These are phyloP conservation scores for Cucurbita argyrosperma DNA, from an alignment of 306 rosid species.

Conservation along the genomic window DNA sequence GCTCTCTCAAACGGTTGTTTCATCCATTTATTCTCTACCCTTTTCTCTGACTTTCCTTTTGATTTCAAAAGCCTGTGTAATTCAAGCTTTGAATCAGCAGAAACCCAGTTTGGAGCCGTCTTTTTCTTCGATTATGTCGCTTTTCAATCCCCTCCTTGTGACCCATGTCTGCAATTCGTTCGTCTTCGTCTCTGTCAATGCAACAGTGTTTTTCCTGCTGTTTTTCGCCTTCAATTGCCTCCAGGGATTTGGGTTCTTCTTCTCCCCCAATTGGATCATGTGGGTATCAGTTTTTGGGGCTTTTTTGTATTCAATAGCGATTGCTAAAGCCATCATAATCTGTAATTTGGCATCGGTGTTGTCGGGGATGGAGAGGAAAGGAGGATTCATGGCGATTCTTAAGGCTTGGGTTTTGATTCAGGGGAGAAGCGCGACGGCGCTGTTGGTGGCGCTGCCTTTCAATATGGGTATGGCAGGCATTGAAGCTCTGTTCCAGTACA, in stretches of 20 bases:
- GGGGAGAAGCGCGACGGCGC: conserved; percentile 59
- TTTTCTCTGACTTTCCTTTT: conserved; percentile 69
- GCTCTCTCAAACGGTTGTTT: conserved; percentile 69
- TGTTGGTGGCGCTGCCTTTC: conserved; percentile 59
- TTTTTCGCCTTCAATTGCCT: conserved; percentile 48
- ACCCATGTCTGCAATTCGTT: conserved; percentile 53
- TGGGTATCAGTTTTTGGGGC: conserved; percentile 59
- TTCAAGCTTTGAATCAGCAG: conserved; percentile 36
- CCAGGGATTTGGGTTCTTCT: conserved; percentile 28
- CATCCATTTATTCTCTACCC: conserved; percentile 56
- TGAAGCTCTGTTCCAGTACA: conserved; percentile 75
- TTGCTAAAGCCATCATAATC: conserved; percentile 63
- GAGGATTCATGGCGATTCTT: conserved; percentile 57
- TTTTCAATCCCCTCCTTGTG: conserved; percentile 42
- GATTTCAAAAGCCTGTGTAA: conserved; percentile 44
- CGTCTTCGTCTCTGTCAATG: conserved; percentile 60
- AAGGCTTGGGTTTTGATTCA: conserved; percentile 53
- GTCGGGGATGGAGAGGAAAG: conserved; percentile 51
- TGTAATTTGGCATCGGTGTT: conserved; percentile 54
- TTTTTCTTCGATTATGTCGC: conserved; percentile 18
- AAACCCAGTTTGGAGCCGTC: conserved; percentile 29
- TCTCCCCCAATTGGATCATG: conserved; percentile 22
- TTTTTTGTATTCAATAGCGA: conserved; percentile 63
- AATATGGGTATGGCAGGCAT: conserved; percentile 52
- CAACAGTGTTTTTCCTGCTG: conserved; percentile 45